Percentiles rank a stretch among this genome's conserved stretches.
Evolutionary conservation across 371 early-diverging fungal species (phyloP).

Genomic region (Mycotypha africana): DNA sequence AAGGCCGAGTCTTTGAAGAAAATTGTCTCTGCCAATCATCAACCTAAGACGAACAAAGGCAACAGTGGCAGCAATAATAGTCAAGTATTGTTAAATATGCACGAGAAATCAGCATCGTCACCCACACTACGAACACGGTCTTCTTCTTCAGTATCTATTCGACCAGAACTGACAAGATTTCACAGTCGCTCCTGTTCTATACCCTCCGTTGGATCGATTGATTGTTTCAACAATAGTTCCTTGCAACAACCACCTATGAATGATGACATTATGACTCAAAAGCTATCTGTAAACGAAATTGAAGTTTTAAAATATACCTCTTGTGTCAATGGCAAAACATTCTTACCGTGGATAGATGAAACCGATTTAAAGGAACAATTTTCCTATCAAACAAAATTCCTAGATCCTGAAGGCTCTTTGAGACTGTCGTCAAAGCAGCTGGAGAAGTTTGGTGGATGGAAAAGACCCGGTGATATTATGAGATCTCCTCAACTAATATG

Average conservation of each 20-base stretch:
- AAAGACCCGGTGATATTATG: conserved; percentile 72
- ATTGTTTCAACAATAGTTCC: too few relatives aligned
- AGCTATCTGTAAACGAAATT: conserved; percentile 43
- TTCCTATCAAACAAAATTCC: conserved; percentile 31
- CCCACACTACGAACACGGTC: conserved; percentile 10
- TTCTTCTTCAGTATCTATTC: conserved; percentile 10
- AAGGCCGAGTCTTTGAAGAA: conserved; percentile 32
- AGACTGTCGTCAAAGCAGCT: conserved; percentile 71
- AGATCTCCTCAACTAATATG: conserved; percentile 59
- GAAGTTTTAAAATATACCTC: conserved; percentile 65
- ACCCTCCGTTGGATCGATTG: conserved; percentile 4
- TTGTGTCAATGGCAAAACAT: conserved; percentile 63
- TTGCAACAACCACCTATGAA: too few relatives aligned
- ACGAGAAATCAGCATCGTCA: neutral
- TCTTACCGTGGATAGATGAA: conserved; percentile 70
- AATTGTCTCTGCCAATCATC: neutral
- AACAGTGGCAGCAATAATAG: too few relatives aligned
- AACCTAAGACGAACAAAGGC: neutral
- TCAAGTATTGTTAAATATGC: too few relatives aligned
- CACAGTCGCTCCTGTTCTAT: conserved; percentile 14
- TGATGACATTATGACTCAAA: conserved; percentile 19
- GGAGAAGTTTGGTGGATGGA: conserved; percentile 76
- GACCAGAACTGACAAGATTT: conserved; percentile 2
- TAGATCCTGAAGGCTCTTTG: conserved; percentile 73
- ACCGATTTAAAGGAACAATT: conserved; percentile 62